Evolutionary conservation across 2,329 filamentous ascomycete genomes (phyloP).

Genomic region (Xylaria sp.): DNA sequence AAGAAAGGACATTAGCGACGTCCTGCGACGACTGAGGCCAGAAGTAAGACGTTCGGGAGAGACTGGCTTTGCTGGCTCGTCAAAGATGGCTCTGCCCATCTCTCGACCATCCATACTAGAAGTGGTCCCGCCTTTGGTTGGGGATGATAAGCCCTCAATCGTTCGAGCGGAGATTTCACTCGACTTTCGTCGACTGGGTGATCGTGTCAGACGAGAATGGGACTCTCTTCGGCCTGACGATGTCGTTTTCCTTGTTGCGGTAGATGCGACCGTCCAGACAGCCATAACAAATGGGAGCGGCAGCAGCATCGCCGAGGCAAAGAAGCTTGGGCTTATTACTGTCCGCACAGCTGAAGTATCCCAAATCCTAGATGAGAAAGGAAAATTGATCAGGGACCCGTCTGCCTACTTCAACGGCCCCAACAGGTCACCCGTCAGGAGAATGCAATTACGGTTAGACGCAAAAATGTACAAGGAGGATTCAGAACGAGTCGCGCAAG

Average conservation of each 20-base stretch:
- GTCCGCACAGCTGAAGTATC: conserved; percentile 87
- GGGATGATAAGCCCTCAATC: conserved; percentile 82
- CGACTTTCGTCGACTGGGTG: conserved; percentile 82
- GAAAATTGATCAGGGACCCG: conserved; percentile 74
- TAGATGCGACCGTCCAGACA: conserved; percentile 70
- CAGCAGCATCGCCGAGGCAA: conserved; percentile 58
- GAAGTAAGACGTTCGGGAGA: conserved; percentile 71
- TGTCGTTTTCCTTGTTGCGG: conserved; percentile 85
- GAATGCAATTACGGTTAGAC: conserved; percentile 85
- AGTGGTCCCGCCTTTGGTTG: conserved; percentile 83
- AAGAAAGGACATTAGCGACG: conserved; percentile 87
- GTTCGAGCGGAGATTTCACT: conserved; percentile 88
- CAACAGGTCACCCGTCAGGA: conserved; percentile 69
- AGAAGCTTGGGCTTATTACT: conserved; percentile 74
- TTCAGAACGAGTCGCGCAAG: conserved; percentile 70
- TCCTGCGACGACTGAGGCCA: conserved; percentile 81
- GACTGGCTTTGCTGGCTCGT: conserved; percentile 82
- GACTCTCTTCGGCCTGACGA: conserved; percentile 88
- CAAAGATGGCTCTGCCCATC: conserved; percentile 91
- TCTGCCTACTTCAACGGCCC: conserved; percentile 71
- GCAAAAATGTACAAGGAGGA: conserved; percentile 81
- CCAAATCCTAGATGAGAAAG: conserved; percentile 87
- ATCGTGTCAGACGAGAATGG: conserved; percentile 85
- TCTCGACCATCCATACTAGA: conserved; percentile 88
- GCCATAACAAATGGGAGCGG: conserved; percentile 65